These are phyloP conservation scores for Pseudoturritis turrita DNA, from an alignment of 345 rosid species.

Conservation along the genomic window DNA sequence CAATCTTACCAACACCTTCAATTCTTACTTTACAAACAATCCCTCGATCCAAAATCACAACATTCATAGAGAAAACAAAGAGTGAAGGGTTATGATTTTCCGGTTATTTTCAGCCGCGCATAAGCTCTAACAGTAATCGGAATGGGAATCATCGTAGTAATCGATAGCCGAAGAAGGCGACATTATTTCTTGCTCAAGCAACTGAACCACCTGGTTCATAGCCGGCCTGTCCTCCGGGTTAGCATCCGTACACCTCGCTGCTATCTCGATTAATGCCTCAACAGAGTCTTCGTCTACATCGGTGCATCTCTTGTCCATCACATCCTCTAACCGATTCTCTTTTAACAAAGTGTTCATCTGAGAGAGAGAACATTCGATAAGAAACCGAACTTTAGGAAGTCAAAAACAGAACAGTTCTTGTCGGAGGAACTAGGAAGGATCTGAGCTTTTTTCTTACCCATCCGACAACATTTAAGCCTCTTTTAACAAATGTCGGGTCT, in stretches of 20 bases:
- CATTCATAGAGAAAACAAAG: neutral
- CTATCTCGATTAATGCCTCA: slow-evolving; percentile 79
- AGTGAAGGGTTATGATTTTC: neutral
- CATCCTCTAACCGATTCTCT: slow-evolving; percentile 68
- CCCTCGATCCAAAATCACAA: neutral
- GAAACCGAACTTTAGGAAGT: neutral
- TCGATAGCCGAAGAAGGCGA: slow-evolving; percentile 81
- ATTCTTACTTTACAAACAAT: slow-evolving; percentile 16
- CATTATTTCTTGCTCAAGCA: slow-evolving; percentile 90
- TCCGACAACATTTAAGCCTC: slow-evolving; percentile 89
- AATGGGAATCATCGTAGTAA: slow-evolving; percentile 74
- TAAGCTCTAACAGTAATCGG: slow-evolving; percentile 51
- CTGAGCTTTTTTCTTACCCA: slow-evolving; percentile 54
- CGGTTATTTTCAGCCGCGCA: neutral
- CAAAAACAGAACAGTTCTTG: neutral
- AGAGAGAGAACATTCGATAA: neutral
- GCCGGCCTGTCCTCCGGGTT: slow-evolving; percentile 74
- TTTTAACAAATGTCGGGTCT: slow-evolving; percentile 66
- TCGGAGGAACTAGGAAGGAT: neutral
- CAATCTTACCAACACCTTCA: slow-evolving; percentile 10
- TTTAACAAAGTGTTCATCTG: slow-evolving; percentile 79
- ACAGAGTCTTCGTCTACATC: slow-evolving; percentile 63
- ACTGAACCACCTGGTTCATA: slow-evolving; percentile 84
- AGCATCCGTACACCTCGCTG: slow-evolving; percentile 76
- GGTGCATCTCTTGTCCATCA: slow-evolving; percentile 62